Percentiles rank a stretch among this genome's conserved stretches.
Conservation (phyloP, 495 filamentous ascomycete genomes). For the Podospora pseudopauciseta region DNA sequence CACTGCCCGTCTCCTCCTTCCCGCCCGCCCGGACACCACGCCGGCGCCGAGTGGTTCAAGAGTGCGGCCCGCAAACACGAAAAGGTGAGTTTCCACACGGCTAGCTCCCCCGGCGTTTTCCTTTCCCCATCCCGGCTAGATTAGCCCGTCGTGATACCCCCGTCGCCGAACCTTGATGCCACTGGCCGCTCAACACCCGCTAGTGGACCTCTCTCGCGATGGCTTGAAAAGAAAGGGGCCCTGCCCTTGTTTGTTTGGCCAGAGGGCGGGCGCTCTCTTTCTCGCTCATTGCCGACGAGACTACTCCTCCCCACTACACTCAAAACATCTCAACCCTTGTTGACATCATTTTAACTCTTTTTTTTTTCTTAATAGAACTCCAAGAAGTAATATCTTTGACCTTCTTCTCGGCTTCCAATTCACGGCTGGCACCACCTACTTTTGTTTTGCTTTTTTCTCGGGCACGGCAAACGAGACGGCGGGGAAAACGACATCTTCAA, state of each 20-base stretch:
- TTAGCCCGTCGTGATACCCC: background rate
- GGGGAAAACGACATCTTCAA: too few relatives aligned
- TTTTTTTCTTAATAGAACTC: background rate
- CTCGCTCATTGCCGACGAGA: background rate
- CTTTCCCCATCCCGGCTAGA: background rate
- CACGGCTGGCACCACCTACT: background rate
- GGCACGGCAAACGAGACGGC: too few relatives aligned
- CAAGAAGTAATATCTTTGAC: background rate
- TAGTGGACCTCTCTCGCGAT: background rate
- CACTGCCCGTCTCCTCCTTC: background rate
- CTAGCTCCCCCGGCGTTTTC: background rate
- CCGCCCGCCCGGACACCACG: background rate
- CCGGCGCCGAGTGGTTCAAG: background rate
- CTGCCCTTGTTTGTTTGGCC: background rate
- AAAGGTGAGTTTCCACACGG: background rate
- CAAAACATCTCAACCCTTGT: background rate
- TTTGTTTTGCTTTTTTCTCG: too few relatives aligned
- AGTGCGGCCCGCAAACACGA: background rate
- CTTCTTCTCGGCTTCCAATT: background rate
- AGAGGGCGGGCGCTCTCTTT: background rate
- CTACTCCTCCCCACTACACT: background rate
- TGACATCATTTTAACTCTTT: background rate
- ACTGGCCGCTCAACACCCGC: background rate
- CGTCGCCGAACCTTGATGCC: background rate
- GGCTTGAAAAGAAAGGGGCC: background rate